Base-by-base conservation (phyloP, 2,329 filamentous ascomycete genomes). In the Sporothrix mexicana region DNA sequence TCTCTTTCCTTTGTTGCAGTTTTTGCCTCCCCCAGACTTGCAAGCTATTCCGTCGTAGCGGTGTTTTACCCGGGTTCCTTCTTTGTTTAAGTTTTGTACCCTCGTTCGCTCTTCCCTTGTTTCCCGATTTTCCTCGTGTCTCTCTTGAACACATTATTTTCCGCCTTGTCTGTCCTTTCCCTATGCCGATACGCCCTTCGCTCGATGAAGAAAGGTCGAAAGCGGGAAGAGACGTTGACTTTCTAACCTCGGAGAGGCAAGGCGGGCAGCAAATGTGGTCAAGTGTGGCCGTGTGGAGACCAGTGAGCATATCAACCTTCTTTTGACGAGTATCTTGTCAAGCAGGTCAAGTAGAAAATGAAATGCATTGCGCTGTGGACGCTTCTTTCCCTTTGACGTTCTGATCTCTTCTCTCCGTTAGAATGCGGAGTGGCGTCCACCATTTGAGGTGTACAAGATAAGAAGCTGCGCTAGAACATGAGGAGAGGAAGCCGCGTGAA, bases 181-280 rank as follows among this genome's bases (percentile, higher is more conserved):
- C 53, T 43, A 36, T 68, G 72, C 72, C 69, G 70, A 73, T 71
- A 30, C 61, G 45, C 67, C 74, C 69, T 76, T 76, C 74, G 70
- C 75, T 75, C 74, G 70, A 76, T 74, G 73, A 67, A 76, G 75
- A 73, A 75, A 73, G 74, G 75, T 72, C 70, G 55, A 57, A 74
- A 72, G 72, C 73, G 74, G 74, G 73, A 72, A 75, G 74, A 73
- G 70, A 74, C 72, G 73, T 62, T 70, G 36, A 47, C 61, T 47
- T 23, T 73, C 73, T 76, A 76, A 70, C 72, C 73, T 73, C 61
- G 73, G 73, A 76, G 71, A 72, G 74, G 73, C 25, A 74, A 73
- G 72, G 74, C 70, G 67, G 30, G 59, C 62, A 67, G 53, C 70
- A 55, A 49, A 47, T 41, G 36, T 20, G 10, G 53, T 12, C n/a